Evolutionary conservation across 345 rosid species (phyloP).

Genomic region (Sisymbrium irio): DNA sequence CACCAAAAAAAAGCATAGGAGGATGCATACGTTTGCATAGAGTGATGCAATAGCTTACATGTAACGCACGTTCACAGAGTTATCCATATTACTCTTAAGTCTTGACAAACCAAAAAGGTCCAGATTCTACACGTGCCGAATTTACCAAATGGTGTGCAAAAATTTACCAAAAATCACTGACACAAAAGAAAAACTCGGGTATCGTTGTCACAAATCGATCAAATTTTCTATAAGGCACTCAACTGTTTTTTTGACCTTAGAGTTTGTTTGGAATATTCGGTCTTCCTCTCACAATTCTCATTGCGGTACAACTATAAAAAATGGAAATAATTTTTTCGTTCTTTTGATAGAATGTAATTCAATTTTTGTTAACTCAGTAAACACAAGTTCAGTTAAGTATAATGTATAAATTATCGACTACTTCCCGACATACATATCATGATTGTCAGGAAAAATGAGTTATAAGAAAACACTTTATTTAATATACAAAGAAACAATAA

Average conservation of each 20-base stretch:
- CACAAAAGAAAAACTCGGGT: neutral
- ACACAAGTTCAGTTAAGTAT: neutral
- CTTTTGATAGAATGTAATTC: neutral
- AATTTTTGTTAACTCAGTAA: neutral
- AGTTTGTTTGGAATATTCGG: neutral
- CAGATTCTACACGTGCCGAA: slow-evolving; percentile 15
- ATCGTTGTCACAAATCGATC: slow-evolving; percentile 15
- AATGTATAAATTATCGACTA: neutral
- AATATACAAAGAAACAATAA: neutral
- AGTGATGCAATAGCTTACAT: neutral
- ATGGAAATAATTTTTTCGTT: no score
- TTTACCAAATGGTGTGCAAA: neutral
- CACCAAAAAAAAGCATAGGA: neutral
- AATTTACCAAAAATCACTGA: neutral
- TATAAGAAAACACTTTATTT: neutral
- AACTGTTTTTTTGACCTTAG: slow-evolving; percentile 11
- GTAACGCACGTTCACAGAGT: neutral
- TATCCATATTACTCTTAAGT: neutral
- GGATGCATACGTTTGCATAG: slow-evolving; percentile 7
- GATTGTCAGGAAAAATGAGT: neutral
- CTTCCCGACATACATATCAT: neutral
- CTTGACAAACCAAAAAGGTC: neutral
- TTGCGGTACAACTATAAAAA: neutral
- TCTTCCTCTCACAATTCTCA: slow-evolving; percentile 1
- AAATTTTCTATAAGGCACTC: neutral